These are phyloP conservation scores for Podosphaera aphanis DNA, from an alignment of 2,329 filamentous ascomycete genomes.

Conservation along the genomic window DNA sequence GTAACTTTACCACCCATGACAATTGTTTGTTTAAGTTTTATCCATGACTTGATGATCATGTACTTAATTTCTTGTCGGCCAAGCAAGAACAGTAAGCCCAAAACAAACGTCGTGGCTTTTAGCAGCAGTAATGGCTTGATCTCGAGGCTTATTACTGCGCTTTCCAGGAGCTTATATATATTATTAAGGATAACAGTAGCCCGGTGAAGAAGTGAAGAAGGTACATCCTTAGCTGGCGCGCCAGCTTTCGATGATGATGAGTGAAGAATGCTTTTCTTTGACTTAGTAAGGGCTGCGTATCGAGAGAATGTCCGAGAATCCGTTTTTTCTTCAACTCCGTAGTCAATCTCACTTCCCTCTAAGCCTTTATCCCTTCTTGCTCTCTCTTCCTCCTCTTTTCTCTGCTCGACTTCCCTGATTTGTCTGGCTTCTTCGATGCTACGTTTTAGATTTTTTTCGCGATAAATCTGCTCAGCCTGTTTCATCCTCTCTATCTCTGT, in stretches of 20 bases:
- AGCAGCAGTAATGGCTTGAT: conserved; percentile 33
- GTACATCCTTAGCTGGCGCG: conserved; percentile 6
- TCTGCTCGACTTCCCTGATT: conserved; percentile 30
- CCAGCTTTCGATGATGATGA: conserved; percentile 7
- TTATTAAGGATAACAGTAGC: conserved; percentile 30
- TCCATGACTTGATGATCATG: conserved; percentile 51
- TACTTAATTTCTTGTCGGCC: conserved; percentile 54
- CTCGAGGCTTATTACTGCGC: conserved; percentile 25
- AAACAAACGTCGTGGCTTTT: conserved; percentile 51
- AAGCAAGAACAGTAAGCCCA: conserved; percentile 55
- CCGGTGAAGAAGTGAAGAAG: conserved; percentile 11
- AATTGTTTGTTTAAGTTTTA: conserved; percentile 24
- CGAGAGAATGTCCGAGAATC: conserved; percentile 5
- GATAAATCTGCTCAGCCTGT: conserved; percentile 30
- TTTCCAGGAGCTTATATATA: conserved; percentile 26
- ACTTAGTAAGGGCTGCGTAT: conserved; percentile 3
- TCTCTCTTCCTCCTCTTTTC: conserved; percentile 29
- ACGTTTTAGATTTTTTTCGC: conserved; percentile 31
- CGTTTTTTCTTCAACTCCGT: conserved; percentile 36
- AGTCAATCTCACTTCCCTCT: conserved; percentile 39
- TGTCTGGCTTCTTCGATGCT: conserved; percentile 34
- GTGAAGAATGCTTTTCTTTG: conserved; percentile 15
- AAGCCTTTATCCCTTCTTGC: conserved; percentile 26
- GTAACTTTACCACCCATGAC: conserved; percentile 96
- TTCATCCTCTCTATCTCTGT: conserved; percentile 42